A percentile compares a stretch with the other conserved stretches of the same genome.
Conservation (phyloP, 2,329 filamentous ascomycete genomes). For the Sclerotinia sclerotiorum region DNA sequence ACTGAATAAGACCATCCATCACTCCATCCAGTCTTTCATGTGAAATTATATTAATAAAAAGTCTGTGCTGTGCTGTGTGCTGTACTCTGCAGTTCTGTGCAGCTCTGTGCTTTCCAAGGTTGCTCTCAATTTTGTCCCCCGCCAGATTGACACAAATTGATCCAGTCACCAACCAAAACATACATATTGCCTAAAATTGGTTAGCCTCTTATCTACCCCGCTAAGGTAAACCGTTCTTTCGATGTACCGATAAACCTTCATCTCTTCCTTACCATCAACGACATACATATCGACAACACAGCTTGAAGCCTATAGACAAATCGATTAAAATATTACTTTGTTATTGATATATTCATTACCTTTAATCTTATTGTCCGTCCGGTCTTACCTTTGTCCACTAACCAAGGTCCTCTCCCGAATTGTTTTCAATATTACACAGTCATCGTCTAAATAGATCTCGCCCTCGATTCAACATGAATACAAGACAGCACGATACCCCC, state of each 20-base stretch:
- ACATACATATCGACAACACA: slow-evolving; percentile 11
- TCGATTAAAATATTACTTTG: background rate
- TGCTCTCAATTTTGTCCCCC: background rate
- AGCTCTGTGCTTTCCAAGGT: background rate
- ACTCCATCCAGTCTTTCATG: background rate
- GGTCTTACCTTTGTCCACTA: background rate
- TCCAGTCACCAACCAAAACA: background rate
- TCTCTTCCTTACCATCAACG: background rate
- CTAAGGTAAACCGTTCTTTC: slow-evolving; percentile 20
- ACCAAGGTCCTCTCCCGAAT: background rate
- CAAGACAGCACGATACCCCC: slow-evolving; percentile 21
- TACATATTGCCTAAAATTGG: background rate
- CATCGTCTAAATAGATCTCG: background rate
- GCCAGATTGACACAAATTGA: slow-evolving; percentile 2
- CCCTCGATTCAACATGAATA: slow-evolving; percentile 21
- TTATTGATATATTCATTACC: background rate
- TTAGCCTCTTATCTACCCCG: slow-evolving; percentile 18
- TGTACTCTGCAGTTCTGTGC: background rate
- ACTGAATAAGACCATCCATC: no score
- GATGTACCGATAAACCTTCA: slow-evolving; percentile 7
- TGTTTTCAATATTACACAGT: background rate
- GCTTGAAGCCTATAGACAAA: background rate
- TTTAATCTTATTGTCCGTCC: background rate
- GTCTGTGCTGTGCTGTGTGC: background rate
- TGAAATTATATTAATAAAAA: background rate